Conservation (phyloP, 495 filamentous ascomycete genomes). For the Thozetella sp. region DNA sequence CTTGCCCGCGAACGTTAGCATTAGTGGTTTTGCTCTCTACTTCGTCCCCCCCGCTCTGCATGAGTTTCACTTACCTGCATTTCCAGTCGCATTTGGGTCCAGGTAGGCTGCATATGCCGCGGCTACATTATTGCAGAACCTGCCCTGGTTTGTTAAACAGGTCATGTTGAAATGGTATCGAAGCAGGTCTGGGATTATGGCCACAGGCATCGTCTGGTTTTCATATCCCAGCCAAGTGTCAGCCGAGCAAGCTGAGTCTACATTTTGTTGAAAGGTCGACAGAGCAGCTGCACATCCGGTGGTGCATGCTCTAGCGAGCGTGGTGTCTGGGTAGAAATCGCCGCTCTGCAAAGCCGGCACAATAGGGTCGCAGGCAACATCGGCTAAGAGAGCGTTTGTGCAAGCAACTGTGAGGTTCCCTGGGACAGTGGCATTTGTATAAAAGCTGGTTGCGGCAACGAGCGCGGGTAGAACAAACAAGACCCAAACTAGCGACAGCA, state of each 20-base stretch:
- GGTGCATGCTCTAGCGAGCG: conserved; percentile 5
- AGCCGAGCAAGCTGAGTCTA: conserved; percentile 10
- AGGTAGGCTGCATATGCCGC: conserved; percentile 2
- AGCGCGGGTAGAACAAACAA: too few species aligned
- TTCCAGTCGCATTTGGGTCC: conserved; percentile 1
- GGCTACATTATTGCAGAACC: conserved; percentile 11
- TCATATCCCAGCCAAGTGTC: conserved; percentile 5
- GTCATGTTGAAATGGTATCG: conserved; percentile 9
- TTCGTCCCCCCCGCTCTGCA: not conserved
- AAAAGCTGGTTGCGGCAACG: too few species aligned
- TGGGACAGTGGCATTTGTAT: too few species aligned
- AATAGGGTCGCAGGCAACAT: conserved; percentile 4
- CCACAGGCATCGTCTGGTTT: conserved; percentile 6
- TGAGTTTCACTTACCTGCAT: not conserved
- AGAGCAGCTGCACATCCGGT: conserved; percentile 5
- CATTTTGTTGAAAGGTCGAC: not conserved
- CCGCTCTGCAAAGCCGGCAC: conserved; percentile 3
- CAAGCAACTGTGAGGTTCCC: too few species aligned
- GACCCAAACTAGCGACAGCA: too few species aligned
- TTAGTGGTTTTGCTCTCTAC: too few species aligned
- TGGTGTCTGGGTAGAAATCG: conserved; percentile 3
- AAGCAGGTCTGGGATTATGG: conserved; percentile 10
- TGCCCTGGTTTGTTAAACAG: conserved; percentile 12
- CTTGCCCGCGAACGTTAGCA: too few species aligned
- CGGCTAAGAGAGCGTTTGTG: too few species aligned